A percentile compares a stretch with the other conserved stretches of the same genome.
Evolutionary conservation across 2,329 filamentous ascomycete species (phyloP).

Genomic region (Colletotrichum sp.): DNA sequence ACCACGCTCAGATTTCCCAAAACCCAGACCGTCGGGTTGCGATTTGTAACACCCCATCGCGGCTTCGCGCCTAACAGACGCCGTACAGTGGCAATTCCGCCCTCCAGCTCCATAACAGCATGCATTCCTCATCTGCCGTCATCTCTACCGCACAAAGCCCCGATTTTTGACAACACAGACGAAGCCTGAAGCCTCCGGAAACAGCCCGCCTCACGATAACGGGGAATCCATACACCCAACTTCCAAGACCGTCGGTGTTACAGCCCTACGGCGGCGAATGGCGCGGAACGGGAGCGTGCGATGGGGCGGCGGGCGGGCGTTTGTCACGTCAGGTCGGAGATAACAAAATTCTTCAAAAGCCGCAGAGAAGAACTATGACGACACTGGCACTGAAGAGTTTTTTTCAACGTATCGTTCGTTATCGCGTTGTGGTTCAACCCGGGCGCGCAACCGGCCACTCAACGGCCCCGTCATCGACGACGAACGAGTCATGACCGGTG

Average conservation of each 20-base stretch:
- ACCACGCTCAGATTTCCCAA: background rate
- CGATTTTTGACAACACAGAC: background rate
- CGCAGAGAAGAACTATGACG: background rate
- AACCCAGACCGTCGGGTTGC: background rate
- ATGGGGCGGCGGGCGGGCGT: background rate
- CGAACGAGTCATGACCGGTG: conserved; percentile 13
- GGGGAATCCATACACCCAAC: background rate
- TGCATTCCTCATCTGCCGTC: background rate
- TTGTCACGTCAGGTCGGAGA: background rate
- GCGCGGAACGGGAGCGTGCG: background rate
- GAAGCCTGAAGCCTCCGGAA: background rate
- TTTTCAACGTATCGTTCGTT: background rate
- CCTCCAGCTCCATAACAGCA: background rate
- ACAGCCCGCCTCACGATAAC: background rate
- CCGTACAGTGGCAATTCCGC: background rate
- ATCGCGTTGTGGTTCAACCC: background rate
- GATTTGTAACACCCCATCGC: background rate
- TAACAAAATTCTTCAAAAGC: background rate
- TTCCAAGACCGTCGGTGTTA: background rate
- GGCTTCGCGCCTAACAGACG: background rate
- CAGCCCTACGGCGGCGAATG: conserved; percentile 1
- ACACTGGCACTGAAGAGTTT: background rate
- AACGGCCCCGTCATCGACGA: background rate
- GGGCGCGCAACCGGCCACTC: background rate
- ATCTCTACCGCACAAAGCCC: background rate